Evolutionary conservation across 495 filamentous ascomycete genomes (phyloP), one percentile per base, ranked within the genome.

Genomic region (Bacidia rubella): DNA sequence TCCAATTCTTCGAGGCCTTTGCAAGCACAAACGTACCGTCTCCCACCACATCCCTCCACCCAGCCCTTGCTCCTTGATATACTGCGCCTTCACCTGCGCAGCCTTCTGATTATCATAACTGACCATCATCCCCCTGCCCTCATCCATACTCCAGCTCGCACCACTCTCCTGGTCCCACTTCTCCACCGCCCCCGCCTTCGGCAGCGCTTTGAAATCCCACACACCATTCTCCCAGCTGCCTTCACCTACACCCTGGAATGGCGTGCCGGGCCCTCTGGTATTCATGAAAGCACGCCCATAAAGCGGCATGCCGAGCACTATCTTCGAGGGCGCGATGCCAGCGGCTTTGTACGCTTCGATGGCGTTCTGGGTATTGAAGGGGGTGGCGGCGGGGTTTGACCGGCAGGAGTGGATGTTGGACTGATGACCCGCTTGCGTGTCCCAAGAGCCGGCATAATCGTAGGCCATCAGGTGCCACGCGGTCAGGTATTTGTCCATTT

Each of bases 1-100:
- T n/a, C n/a, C n/a, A n/a, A n/a, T n/a, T n/a, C n/a, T n/a, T n/a
- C n/a, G n/a, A n/a, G n/a, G n/a, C n/a, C n/a, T n/a, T n/a, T n/a
- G n/a, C n/a, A n/a, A n/a, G n/a, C n/a, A n/a, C n/a, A n/a, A 35
- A 35, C 29, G 15, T 35, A 35, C 29, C 22, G 77, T 80, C 68
- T 95, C 89, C 89, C 90, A 96, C 76, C 86, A 95, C 79, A 95
- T 90, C 0, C 75, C 81, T 11, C 90, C 87, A 2, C 85, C 87
- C 7, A 95, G 72, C 5, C 78, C 74, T 47, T 71, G 73, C 12
- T 70, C 52, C 56, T 68, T 63, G 47, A 95, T 74, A 59, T 84
- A 95, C 44, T 68, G 62, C 1, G 74, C 77, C 69, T 95, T 95
- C 49, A 60, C 47, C 40, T 62, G 59, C 11, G 41, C 51, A 3